Evolutionary conservation across 2,329 filamentous ascomycete genomes (phyloP).

Genomic region (Gnomoniopsis sp.): DNA sequence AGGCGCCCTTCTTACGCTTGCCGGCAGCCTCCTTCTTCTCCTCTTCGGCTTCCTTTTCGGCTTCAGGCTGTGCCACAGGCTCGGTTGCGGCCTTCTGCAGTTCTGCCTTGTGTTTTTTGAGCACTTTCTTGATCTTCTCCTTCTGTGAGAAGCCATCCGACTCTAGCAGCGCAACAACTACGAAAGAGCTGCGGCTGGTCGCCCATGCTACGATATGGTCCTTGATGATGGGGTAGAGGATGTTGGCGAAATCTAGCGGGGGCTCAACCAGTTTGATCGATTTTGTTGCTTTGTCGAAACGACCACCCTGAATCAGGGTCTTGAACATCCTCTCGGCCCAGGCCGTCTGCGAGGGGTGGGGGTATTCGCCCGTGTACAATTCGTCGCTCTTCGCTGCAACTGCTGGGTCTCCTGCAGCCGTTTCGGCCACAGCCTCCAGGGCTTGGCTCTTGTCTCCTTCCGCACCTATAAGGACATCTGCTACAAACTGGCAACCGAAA

Average conservation of each 20-base stretch:
- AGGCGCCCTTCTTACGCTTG: conserved; percentile 42
- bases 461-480: conserved; percentile 75
- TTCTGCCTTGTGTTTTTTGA: conserved; percentile 71
- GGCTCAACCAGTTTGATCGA: conserved; percentile 69
- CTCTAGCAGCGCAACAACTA: conserved; percentile 78
- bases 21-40: conserved; percentile 36
- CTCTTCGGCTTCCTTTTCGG: conserved; percentile 46
- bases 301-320: conserved; percentile 83
- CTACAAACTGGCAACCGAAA: conserved; percentile 84
- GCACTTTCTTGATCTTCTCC: conserved; percentile 62
- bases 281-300: conserved; percentile 73
- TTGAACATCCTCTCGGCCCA: conserved; percentile 83
- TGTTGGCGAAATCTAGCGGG: conserved; percentile 73
- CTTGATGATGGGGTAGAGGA: conserved; percentile 79
- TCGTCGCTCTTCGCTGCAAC: conserved; percentile 36
- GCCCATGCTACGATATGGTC: conserved; percentile 78
- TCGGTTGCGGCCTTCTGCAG: conserved; percentile 65
- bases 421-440: conserved; percentile 65
- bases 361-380: conserved; percentile 30
- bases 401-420: conserved; percentile 55
- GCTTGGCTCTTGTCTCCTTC: conserved; percentile 74
- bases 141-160: conserved; percentile 65
- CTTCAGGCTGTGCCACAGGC: conserved; percentile 42
- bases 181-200: conserved; percentile 79
- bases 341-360: conserved; percentile 59